phyloP scores from a whole-genome alignment of 805 yeast species.

The Danielozyma ontarioensis region DNA sequence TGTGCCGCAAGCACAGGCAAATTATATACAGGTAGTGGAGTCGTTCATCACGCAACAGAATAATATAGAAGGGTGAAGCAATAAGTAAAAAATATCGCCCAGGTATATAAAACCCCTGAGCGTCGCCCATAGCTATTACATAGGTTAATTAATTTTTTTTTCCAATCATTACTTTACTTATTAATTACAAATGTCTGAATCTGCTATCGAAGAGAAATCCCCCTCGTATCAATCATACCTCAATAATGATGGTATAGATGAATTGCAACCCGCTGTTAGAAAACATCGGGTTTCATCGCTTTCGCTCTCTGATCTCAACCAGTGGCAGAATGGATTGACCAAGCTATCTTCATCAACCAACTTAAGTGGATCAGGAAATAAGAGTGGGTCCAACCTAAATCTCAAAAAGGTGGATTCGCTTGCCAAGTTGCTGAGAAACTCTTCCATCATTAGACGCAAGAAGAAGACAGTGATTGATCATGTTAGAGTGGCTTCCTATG shows the following conservation, averaged over 20 bases:
- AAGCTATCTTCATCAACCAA: slow-evolving; percentile 31
- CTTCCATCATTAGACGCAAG: slow-evolving; percentile 41
- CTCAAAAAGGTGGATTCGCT: slow-evolving; percentile 40
- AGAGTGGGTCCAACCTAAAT: slow-evolving; percentile 25
- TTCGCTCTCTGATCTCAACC: slow-evolving; percentile 60
- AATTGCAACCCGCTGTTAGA: slow-evolving; percentile 55
- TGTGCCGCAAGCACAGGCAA: not conserved
- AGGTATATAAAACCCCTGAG: no score
- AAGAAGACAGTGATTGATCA: slow-evolving; percentile 59
- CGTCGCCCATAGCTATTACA: no score
- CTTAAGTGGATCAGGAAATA: slow-evolving; percentile 29
- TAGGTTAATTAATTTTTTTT: no score
- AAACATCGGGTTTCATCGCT: slow-evolving; percentile 61
- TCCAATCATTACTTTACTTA: no score
- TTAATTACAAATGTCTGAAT: not conserved
- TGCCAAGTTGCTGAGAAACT: slow-evolving; percentile 42
- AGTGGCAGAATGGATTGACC: slow-evolving; percentile 52
- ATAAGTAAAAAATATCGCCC: no score
- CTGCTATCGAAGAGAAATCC: slow-evolving; percentile 7
- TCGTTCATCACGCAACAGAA: no score
- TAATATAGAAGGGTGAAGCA: no score
- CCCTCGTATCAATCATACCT: slow-evolving; percentile 47
- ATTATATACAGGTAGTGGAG: no score
- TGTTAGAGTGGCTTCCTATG: slow-evolving; percentile 71
- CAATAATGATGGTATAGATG: slow-evolving; percentile 71